Conservation (phyloP, 2,329 filamentous ascomycete species). For the Diaporthe destruens region DNA sequence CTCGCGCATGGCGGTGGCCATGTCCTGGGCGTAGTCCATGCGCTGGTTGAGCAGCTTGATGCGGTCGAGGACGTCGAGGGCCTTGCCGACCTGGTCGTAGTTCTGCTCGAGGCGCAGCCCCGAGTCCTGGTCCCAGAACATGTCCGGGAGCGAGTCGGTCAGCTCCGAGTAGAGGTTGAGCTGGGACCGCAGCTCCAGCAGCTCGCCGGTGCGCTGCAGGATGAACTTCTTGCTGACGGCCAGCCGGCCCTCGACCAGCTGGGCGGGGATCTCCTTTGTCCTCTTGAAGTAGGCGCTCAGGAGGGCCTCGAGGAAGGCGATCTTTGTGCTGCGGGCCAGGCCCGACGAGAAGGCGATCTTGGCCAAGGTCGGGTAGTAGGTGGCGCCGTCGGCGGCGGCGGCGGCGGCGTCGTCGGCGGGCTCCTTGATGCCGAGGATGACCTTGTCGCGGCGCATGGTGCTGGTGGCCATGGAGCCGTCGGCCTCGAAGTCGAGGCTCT, state of each 20-base stretch:
- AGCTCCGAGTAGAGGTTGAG: slow-evolving; percentile 97
- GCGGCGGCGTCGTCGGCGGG: slow-evolving; percentile 58
- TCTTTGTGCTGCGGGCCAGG: slow-evolving; percentile 90
- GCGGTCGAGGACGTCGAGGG: slow-evolving; percentile 89
- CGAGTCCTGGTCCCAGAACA: slow-evolving; percentile 94
- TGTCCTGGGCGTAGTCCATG: slow-evolving; percentile 98
- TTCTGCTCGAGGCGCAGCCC: slow-evolving; percentile 93
- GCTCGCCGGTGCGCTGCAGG: slow-evolving; percentile 91
- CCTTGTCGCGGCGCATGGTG: slow-evolving; percentile 86
- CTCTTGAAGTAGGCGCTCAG: slow-evolving; percentile 88
- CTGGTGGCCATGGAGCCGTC: slow-evolving; percentile 81
- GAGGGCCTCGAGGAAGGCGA: slow-evolving; percentile 89
- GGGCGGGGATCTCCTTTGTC: slow-evolving; percentile 83
- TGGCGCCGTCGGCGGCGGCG: slow-evolving; percentile 58
- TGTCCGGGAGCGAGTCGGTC: slow-evolving; percentile 92
- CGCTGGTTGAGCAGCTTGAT: slow-evolving; percentile 95
- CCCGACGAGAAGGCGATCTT: slow-evolving; percentile 98
- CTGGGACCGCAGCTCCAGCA: slow-evolving; percentile 89
- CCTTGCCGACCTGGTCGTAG: slow-evolving; percentile 92
- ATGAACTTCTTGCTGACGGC: slow-evolving; percentile 77
- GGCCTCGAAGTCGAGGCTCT: slow-evolving; percentile 79
- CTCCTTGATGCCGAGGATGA: slow-evolving; percentile 84
- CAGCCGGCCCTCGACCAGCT: slow-evolving; percentile 70
- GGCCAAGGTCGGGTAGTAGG: slow-evolving; percentile 71
- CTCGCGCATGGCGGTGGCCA: slow-evolving; percentile 88